These are phyloP conservation scores for Cryptococcus sp. DNA, from an alignment of 1,284 basidiomycete species.

Conservation along the genomic window DNA sequence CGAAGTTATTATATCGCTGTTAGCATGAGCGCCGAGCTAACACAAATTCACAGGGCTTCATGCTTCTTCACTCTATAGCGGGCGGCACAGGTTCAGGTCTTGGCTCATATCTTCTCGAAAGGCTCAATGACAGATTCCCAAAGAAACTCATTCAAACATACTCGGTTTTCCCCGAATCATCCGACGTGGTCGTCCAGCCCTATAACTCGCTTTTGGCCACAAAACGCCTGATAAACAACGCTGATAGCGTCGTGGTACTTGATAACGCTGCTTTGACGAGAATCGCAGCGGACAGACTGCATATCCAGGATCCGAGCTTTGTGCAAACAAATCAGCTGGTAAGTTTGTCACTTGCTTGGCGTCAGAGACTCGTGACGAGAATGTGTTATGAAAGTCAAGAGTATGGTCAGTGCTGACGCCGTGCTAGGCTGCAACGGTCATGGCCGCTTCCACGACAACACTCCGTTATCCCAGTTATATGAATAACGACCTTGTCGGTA, in stretches of 20 bases:
- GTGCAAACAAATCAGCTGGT: slow-evolving; percentile 94
- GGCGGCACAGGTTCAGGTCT: slow-evolving; percentile 98
- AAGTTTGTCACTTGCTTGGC: slow-evolving; percentile 29
- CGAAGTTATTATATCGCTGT: neutral
- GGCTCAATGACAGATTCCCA: slow-evolving; percentile 95
- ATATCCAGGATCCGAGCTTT: slow-evolving; percentile 87
- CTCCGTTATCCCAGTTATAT: slow-evolving; percentile 98
- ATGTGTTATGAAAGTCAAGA: neutral
- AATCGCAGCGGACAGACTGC: slow-evolving; percentile 87
- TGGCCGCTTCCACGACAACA: slow-evolving; percentile 96
- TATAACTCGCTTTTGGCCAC: slow-evolving; percentile 95
- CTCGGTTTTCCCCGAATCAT: slow-evolving; percentile 94
- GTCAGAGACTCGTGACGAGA: neutral
- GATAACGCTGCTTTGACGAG: slow-evolving; percentile 93
- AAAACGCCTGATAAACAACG: slow-evolving; percentile 92
- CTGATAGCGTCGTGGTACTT: slow-evolving; percentile 94
- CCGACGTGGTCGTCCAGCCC: slow-evolving; percentile 95
- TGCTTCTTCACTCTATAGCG: slow-evolving; percentile 98
- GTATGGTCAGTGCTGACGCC: neutral
- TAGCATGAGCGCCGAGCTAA: neutral
- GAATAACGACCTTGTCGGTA: slow-evolving; percentile 99
- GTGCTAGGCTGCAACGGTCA: slow-evolving; percentile 84
- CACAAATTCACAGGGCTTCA: slow-evolving; percentile 74
- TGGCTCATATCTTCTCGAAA: slow-evolving; percentile 93
- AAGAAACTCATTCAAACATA: slow-evolving; percentile 99